Base-by-base conservation (phyloP, 2,329 filamentous ascomycete species). In the Fusarium sarcochroum region DNA sequence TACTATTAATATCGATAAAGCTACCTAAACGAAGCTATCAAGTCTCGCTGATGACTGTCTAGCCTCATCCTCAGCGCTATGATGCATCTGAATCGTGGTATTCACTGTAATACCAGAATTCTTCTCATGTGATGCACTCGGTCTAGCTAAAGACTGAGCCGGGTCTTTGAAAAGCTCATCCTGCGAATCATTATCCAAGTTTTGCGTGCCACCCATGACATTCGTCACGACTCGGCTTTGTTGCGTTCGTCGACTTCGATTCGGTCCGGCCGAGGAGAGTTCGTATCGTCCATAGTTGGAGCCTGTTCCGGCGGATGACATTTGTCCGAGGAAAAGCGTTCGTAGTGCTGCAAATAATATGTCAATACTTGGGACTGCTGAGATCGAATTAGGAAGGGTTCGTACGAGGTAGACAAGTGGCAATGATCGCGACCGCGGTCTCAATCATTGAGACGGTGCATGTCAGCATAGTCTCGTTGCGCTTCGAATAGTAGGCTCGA, bases 391-490 rank as follows among this genome's bases (percentile, higher is more conserved):
- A 14, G 7, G 5, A 23, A 17, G 13, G 13, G 1, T 3, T 55
- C 73, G 5, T 48, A 76, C 75, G 73, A 30, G 79, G 79, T 1
- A 81, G 76, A n/a, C 77, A 80, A 4, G 77, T 75, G 2, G 79
- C 78, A 11, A 82, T 81, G 34, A 82, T 80, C 2, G 80, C 78
- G 9, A 81, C 76, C 6, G 79, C 69, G 1, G 77, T 78, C 51
- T 80, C 78, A n/a, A 79, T 69, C 77, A 80, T 80, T 6, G 76
- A 78, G 18, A 80, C 77, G 1, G 78, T 80, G 60, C 77, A 80
- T 3, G 78, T 79, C 35, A 79, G 49, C 77, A 80, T 80, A 1
- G 76, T 78, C 54, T 79, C 75, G 51, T 76, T 75, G 6, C 67
- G 68, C 52, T 76, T 75, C 1, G 76, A 78, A 27, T 75, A 79